Base-by-base conservation (phyloP, 2,329 filamentous ascomycete genomes). In the Bipolaris sorokiniana region DNA sequence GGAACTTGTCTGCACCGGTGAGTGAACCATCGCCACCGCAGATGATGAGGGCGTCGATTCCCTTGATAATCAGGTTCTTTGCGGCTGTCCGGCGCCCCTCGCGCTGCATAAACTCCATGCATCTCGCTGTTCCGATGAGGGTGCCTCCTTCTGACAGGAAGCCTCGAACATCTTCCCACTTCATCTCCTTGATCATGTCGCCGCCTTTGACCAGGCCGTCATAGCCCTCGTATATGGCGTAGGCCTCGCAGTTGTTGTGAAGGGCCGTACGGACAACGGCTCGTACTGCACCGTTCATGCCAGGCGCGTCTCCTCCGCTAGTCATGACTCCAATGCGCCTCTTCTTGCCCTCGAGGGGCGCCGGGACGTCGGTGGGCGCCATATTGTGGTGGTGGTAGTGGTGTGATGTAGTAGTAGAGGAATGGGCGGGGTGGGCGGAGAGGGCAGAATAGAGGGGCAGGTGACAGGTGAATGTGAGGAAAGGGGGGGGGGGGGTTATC, bases 1-100 rank as follows among this genome's bases (percentile, higher is more conserved):
- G 87, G 81, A 99, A 98, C 72, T 87, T 89, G 82, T 99, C 95
- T 52, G 95, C 95, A 73, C 95, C 95, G 10, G 95, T 99, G 71
- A 99, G 84, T 64, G 70, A 72, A 62, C 95, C 95, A 76, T 99
- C 95, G 80, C 95, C 95, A 76, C 95, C 95, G 77, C 94, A 98
- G 74, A 99, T 96, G 70, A 99, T 90, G 68, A 99, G 83, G 51
- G 95, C 95, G 75, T 99, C 92, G 66, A 99, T 98, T 73, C 95
- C 95, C 66, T 91, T 88, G 59, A 92, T 78, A 40, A 99, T 86
- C 88, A 99, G 89, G 81, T 99, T 97, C 83, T 94, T 97, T 57
- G 95, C 95, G 1, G 92, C 95, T 51, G 82, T 85, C 58, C 97
- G 79, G 64, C 95, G 89, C 16, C 95, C 95, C 28, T 88, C 81